A percentile compares a stretch with the other conserved stretches of the same genome.
phyloP scores from a whole-genome alignment of 2,329 filamentous ascomycete genomes.

The Hirsutella rhossiliensis region DNA sequence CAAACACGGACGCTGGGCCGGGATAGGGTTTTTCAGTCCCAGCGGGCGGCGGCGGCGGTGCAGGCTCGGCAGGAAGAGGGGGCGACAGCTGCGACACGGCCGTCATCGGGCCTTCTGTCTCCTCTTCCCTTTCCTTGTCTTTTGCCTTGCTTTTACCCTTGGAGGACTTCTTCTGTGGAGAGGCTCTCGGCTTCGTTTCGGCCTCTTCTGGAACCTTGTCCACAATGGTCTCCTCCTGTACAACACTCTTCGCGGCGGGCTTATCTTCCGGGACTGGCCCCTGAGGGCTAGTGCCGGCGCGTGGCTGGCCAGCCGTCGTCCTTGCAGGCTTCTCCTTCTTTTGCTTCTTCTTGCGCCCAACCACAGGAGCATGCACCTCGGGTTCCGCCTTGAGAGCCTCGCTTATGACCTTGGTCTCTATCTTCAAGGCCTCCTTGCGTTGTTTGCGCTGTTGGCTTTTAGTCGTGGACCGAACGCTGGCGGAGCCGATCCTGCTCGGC shows the following conservation, averaged over 20 bases:
- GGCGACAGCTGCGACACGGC: conserved; percentile 6
- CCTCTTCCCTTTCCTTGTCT: conserved; percentile 5
- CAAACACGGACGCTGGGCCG: conserved; percentile 21
- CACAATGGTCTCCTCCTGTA: neutral
- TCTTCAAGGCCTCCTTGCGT: conserved; percentile 54
- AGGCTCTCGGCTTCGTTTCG: conserved; percentile 15
- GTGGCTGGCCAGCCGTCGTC: conserved; percentile 5
- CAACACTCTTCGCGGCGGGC: neutral
- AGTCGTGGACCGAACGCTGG: conserved; percentile 56
- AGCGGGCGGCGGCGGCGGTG: conserved; percentile 8
- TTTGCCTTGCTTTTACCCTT: conserved; percentile 18
- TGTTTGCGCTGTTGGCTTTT: conserved; percentile 73
- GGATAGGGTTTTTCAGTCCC: conserved; percentile 17
- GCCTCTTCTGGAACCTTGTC: conserved; percentile 5
- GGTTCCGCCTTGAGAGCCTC: conserved; percentile 39
- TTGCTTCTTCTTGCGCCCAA: conserved; percentile 75
- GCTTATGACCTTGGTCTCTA: conserved; percentile 43
- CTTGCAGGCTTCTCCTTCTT: conserved; percentile 54
- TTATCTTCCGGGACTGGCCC: neutral
- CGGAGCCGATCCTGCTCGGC: conserved; percentile 50
- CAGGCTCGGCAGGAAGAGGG: conserved; percentile 6
- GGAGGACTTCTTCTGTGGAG: conserved; percentile 15
- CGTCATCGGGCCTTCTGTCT: neutral
- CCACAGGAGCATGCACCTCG: conserved; percentile 55
- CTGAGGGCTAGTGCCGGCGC: conserved; percentile 5